Evolutionary conservation across 345 rosid genomes (phyloP).

Genomic region (Alliaria petiolata): DNA sequence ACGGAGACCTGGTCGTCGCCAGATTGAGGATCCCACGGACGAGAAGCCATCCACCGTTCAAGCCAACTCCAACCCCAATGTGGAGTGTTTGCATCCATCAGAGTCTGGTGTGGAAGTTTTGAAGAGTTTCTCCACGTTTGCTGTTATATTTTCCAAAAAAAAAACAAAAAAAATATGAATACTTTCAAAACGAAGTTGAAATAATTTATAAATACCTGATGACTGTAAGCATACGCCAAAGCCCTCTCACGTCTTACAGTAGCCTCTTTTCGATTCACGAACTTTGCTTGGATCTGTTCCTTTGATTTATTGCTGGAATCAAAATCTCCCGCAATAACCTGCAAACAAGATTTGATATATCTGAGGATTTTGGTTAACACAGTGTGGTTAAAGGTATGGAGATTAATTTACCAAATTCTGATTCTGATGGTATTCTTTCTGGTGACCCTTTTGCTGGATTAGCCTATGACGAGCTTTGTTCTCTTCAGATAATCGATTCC

Average conservation of each 20-base stretch:
- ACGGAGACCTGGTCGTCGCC: slow-evolving; percentile 3
- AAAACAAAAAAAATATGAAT: not conserved
- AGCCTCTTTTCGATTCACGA: slow-evolving; percentile 56
- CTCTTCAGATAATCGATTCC: slow-evolving; percentile 70
- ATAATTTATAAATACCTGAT: slow-evolving; percentile 54
- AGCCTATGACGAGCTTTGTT: slow-evolving; percentile 67
- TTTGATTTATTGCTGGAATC: slow-evolving; percentile 60
- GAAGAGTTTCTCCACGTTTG: slow-evolving; percentile 38
- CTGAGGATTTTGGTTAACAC: not conserved
- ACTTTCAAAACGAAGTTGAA: not conserved
- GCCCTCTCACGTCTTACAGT: slow-evolving; percentile 90
- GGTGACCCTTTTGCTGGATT: slow-evolving; percentile 50
- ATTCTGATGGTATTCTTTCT: slow-evolving; percentile 27
- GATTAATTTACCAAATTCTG: slow-evolving; percentile 44
- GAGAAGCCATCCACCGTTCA: slow-evolving; percentile 38
- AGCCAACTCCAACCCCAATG: slow-evolving; percentile 40
- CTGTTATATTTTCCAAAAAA: slow-evolving; percentile 7
- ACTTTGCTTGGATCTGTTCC: slow-evolving; percentile 57
- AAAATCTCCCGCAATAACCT: slow-evolving; percentile 49
- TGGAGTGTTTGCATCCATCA: slow-evolving; percentile 31
- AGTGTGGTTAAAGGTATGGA: slow-evolving; percentile 12
- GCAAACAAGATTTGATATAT: not conserved
- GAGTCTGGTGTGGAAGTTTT: slow-evolving; percentile 27
- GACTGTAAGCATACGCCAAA: slow-evolving; percentile 80
- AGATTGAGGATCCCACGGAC: slow-evolving; percentile 34